These are phyloP conservation scores for Talaromyces verruculosus DNA, from an alignment of 2,329 filamentous ascomycete species.

Conservation along the genomic window DNA sequence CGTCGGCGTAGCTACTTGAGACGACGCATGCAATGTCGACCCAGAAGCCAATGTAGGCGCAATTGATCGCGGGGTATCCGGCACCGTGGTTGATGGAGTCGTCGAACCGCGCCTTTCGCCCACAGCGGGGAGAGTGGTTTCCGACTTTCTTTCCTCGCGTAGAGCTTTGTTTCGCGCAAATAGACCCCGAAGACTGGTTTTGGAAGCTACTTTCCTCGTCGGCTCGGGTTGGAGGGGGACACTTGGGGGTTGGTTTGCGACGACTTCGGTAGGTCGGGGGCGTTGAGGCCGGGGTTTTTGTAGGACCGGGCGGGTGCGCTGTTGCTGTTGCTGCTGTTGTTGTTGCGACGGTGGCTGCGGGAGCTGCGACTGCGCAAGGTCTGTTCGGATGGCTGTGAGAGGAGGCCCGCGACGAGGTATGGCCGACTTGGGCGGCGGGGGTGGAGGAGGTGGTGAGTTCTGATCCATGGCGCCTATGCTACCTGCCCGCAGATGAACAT, in stretches of 20 bases:
- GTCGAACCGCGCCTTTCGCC: slow-evolving; percentile 30
- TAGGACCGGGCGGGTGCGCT: slow-evolving; percentile 24
- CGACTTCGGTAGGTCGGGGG: slow-evolving; percentile 35
- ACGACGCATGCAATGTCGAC: slow-evolving; percentile 27
- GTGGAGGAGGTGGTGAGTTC: slow-evolving; percentile 10
- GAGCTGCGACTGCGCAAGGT: slow-evolving; percentile 36
- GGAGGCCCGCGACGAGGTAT: slow-evolving; percentile 40
- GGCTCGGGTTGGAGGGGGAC: slow-evolving; percentile 34
- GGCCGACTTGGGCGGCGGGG: slow-evolving; percentile 27
- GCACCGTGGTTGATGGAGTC: slow-evolving; percentile 24
- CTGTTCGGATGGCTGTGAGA: slow-evolving; percentile 40
- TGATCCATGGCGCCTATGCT: slow-evolving; percentile 21
- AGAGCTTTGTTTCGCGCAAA: slow-evolving; percentile 39
- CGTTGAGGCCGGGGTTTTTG: slow-evolving; percentile 31
- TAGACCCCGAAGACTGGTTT: slow-evolving; percentile 38
- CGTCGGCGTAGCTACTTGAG: slow-evolving; percentile 14
- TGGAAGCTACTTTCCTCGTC: slow-evolving; percentile 39
- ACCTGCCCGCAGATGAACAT: slow-evolving; percentile 15
- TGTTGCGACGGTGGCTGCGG: slow-evolving; percentile 23
- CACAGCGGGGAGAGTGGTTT: slow-evolving; percentile 35
- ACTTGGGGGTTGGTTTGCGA: slow-evolving; percentile 29
- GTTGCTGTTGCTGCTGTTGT: slow-evolving; percentile 31
- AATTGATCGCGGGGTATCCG: slow-evolving; percentile 28
- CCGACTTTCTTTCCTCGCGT: slow-evolving; percentile 29
- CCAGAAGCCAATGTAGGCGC: slow-evolving; percentile 30